Evolutionary conservation across 176 grass and related monocot species (phyloP), one percentile per base, ranked within the genome.

Genomic region (Urochloa ruziziensis): DNA sequence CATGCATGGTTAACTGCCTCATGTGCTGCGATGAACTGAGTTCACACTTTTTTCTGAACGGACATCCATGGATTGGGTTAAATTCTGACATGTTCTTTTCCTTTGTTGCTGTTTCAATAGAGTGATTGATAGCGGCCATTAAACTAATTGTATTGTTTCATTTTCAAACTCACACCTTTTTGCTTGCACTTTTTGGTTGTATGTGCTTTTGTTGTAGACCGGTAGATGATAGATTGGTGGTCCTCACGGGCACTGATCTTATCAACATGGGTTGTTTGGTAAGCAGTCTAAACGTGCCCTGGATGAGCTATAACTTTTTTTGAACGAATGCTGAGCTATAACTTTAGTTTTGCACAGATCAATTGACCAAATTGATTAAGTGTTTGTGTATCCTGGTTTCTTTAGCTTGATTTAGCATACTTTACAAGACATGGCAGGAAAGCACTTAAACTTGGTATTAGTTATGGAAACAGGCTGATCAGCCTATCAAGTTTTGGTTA

Each of bases 201-300:
- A 0, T 63, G 7, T 69, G 24, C 58, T 69, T 57, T 57, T 36
- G 17, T 15, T 4, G 35, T 49, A 74, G 71, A 35, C 6, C 39
- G 25, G 17, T 62, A 46, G 35, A 85, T 51, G 25, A 12, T 62
- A 46, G 35, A 85, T 46, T 13, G 47, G 6, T 46, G 5, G 12
- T 67, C 9, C 76, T 16, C n/a, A 73, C 23, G n/a, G 40, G 13
- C 47, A 44, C 52, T 77, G 82, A 84, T 63, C 82, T 44, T n/a
- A 39, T 42, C n/a, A 76, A 64, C 28, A 52, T 33, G 3, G 47
- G 9, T 52, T 73, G 46, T 73, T 73, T 52, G 17, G 17, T 34
- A 30, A 51, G 17, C 28, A 35, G 19, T 54, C 30, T 27, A 54
- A n/a, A 34, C 17, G 11, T 16, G 70, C 18, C 71, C 44, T 63